A percentile compares a stretch with the other conserved stretches of the same genome.
phyloP scores from a whole-genome alignment of 306 rosid genomes.

The Oxytropis ochrocephala region DNA sequence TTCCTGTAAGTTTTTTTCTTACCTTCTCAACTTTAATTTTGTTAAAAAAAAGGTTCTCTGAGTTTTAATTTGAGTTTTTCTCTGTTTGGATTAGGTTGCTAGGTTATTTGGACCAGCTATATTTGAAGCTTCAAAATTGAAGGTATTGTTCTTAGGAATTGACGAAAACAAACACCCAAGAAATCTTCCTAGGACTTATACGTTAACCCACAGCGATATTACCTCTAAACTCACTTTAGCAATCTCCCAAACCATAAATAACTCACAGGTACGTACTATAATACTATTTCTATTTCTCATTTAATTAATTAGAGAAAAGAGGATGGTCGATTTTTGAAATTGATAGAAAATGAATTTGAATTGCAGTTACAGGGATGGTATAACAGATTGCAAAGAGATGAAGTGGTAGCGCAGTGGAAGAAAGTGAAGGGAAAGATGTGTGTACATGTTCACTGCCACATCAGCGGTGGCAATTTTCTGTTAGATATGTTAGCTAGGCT shows the following conservation, averaged over 20 bases:
- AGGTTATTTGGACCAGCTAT: constrained; percentile 87
- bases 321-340: too few relatives aligned
- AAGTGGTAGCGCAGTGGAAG: constrained; percentile 90
- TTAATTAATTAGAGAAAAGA: too few relatives aligned
- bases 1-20: constrained; percentile 43
- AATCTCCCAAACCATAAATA: constrained; percentile 74
- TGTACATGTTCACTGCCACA: constrained; percentile 91
- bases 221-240: constrained; percentile 85
- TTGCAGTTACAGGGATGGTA: constrained; percentile 96
- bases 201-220: constrained; percentile 80
- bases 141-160: constrained; percentile 76
- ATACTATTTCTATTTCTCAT: too few relatives aligned
- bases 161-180: constrained; percentile 88
- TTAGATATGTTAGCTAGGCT: constrained; percentile 66
- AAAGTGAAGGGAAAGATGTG: constrained; percentile 82
- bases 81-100: constrained; percentile 49
- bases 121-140: constrained; percentile 90
- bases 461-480: constrained; percentile 89
- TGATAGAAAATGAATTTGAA: neutral
- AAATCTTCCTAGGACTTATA: constrained; percentile 75
- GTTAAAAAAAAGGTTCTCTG: neutral
- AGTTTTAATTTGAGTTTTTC: neutral
- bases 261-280: constrained; percentile 57
- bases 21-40: too few relatives aligned
- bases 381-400: constrained; percentile 82